Base-by-base conservation (phyloP, 2,329 filamentous ascomycete species). In the Cladosporium sp. region DNA sequence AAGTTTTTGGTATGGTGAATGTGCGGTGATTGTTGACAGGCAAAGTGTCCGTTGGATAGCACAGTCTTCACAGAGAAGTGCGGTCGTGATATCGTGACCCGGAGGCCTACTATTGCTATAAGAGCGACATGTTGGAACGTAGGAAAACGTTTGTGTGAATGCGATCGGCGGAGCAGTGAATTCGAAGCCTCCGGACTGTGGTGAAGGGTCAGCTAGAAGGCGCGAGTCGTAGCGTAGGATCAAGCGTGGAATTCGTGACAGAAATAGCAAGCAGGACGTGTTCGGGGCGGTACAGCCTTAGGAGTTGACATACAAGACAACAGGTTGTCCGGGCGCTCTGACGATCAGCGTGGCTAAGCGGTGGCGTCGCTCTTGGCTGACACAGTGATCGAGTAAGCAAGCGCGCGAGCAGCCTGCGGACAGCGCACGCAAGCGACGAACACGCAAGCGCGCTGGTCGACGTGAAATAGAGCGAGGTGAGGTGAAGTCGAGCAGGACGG, bases 61-160 rank as follows among this genome's bases (percentile, higher is more conserved):
- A 58, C 43, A 36, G 36, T 40, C 55, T 39, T 37, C 47, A 22
- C 6, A 15, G 56, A 57, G 52, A 49, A 22, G 50, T 54, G 60
- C 58, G 39, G 42, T 54, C 45, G 52, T 50, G 43, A 51, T 36
- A 38, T 54, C 20, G 51, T 51, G 60, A 59, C 60, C 60, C 36
- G 55, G 58, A 59, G 60, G 60, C 50, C 60, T 49, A 60, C 28
- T 52, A 37, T 43, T 58, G 60, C 60, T 62, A 62, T 62, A 62
- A 60, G n/a, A 39, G 51, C 40, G 30, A 40, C 52, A 58, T 60
- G 25, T 20, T 47, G 59, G 34, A 49, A 36, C 36, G 43, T 47
- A 49, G 43, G 30, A 20, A 28, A 39, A 47, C 40, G 54, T 40
- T 49, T 28, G 36, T 47, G 54, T 56, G 54, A 20, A 56, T 39